These are phyloP conservation scores for Wickerhamiella galacta DNA, from an alignment of 805 yeast species.

Conservation along the genomic window DNA sequence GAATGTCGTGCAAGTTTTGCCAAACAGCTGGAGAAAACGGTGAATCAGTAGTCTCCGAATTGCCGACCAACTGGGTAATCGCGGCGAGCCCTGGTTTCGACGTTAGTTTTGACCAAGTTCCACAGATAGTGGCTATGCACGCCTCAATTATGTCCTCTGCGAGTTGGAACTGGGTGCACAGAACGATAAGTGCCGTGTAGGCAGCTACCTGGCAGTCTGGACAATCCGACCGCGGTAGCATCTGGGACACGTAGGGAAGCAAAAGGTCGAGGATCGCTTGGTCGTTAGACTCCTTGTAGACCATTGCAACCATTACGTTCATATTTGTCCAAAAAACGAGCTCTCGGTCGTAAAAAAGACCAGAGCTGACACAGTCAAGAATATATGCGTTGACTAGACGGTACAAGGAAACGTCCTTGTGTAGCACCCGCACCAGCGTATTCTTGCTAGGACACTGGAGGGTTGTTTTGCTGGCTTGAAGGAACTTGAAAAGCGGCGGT, in stretches of 20 bases:
- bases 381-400: conserved; percentile 46
- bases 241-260: conserved; percentile 21
- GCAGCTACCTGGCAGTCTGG: conserved; percentile 66
- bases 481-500: conserved; percentile 68
- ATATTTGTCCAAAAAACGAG: conserved; percentile 65
- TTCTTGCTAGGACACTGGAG: conserved; percentile 48
- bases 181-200: conserved; percentile 64
- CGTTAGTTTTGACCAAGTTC: conserved; percentile 26
- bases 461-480: conserved; percentile 47
- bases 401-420: conserved; percentile 47
- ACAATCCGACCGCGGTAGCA: conserved; percentile 14
- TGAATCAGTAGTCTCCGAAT: conserved; percentile 8
- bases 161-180: conserved; percentile 57
- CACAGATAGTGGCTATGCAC: conserved; percentile 40
- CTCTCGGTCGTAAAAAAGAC: conserved; percentile 47
- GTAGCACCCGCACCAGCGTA: conserved; percentile 54
- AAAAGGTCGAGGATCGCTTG: conserved; percentile 22
- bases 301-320: conserved; percentile 50
- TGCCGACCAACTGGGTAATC: conserved; percentile 20
- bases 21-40: conserved; percentile 12
- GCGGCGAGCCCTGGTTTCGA: conserved; percentile 19
- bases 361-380: conserved; percentile 32
- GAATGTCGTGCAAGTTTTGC: conserved; percentile 10
- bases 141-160: conserved; percentile 38
- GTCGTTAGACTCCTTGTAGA: conserved; percentile 31